These are phyloP conservation scores for Kodamaea restingae DNA, from an alignment of 805 yeast species.

Conservation along the genomic window DNA sequence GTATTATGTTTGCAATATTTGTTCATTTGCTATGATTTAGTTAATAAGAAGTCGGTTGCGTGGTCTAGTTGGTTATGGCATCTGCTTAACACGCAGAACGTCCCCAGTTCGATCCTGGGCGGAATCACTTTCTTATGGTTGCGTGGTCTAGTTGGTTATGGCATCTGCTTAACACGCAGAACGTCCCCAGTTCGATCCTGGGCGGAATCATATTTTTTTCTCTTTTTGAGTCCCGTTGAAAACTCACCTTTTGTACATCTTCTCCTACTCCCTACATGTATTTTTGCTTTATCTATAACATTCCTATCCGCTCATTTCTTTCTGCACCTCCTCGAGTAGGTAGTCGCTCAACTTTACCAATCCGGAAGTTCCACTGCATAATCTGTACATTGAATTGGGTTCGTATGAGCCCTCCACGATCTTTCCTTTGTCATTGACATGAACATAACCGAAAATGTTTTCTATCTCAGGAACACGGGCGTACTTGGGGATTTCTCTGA, in stretches of 20 bases:
- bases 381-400: conserved; percentile 54
- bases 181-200: conserved; percentile 99
- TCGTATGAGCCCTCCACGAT: conserved; percentile 56
- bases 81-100: conserved; percentile 99
- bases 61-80: conserved; percentile 99
- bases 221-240: neutral
- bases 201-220: conserved; percentile 73
- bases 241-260: no score
- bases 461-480: conserved; percentile 69
- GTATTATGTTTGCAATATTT: neutral
- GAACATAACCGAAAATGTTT: conserved; percentile 66
- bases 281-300: no score
- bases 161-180: conserved; percentile 99
- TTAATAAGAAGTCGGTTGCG: conserved; percentile 56
- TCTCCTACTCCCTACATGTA: no score
- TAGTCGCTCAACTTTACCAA: conserved; percentile 50
- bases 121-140: conserved; percentile 73
- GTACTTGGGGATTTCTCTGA: conserved; percentile 58
- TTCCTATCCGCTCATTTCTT: conserved; percentile 19
- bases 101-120: conserved; percentile 99
- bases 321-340: conserved; percentile 28
- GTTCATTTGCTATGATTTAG: no score
- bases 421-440: conserved; percentile 50
- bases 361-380: conserved; percentile 45
- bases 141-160: conserved; percentile 99